A percentile compares a stretch with the other conserved stretches of the same genome.
Evolutionary conservation across 2,329 filamentous ascomycete genomes (phyloP).

Genomic region (Claviceps digitariae): DNA sequence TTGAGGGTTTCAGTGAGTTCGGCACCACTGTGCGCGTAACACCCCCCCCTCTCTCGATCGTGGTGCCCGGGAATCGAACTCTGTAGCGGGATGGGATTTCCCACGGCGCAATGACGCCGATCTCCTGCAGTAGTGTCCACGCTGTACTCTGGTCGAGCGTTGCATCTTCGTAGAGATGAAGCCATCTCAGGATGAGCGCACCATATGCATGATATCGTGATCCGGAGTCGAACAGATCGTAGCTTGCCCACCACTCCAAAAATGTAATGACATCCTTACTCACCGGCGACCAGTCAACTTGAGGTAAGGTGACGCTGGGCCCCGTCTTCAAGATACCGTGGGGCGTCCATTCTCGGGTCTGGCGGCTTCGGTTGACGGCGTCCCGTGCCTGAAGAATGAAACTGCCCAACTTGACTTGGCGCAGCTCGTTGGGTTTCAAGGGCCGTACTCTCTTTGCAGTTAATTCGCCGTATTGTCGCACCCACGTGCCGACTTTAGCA

Average conservation of each 20-base stretch:
- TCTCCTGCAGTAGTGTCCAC: constrained; percentile 61
- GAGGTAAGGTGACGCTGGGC: constrained; percentile 10
- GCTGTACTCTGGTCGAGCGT: constrained; percentile 28
- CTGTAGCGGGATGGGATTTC: constrained; percentile 54
- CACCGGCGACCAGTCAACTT: constrained; percentile 16
- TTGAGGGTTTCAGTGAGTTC: constrained; percentile 19
- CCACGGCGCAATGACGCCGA: constrained; percentile 58
- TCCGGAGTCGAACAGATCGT: constrained; percentile 35
- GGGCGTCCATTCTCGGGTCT: constrained; percentile 32
- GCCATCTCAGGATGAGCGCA: constrained; percentile 47
- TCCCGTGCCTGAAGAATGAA: constrained; percentile 38
- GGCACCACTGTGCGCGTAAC: constrained; percentile 22
- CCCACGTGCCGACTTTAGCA: constrained; percentile 17
- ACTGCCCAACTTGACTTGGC: constrained; percentile 16
- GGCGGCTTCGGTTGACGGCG: constrained; percentile 38
- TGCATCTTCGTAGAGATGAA: constrained; percentile 43
- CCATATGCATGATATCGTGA: constrained; percentile 48
- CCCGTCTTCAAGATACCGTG: constrained; percentile 30
- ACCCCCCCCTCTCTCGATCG: constrained; percentile 28
- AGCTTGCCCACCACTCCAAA: constrained; percentile 53
- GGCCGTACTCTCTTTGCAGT: constrained; percentile 8
- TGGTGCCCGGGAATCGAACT: constrained; percentile 36
- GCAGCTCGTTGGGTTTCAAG: constrained; percentile 9
- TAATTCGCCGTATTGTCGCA: constrained; percentile 18
- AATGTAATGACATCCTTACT: constrained; percentile 47